Evolutionary conservation across 495 filamentous ascomycete genomes (phyloP).

Genomic region (Xylaria grammica): DNA sequence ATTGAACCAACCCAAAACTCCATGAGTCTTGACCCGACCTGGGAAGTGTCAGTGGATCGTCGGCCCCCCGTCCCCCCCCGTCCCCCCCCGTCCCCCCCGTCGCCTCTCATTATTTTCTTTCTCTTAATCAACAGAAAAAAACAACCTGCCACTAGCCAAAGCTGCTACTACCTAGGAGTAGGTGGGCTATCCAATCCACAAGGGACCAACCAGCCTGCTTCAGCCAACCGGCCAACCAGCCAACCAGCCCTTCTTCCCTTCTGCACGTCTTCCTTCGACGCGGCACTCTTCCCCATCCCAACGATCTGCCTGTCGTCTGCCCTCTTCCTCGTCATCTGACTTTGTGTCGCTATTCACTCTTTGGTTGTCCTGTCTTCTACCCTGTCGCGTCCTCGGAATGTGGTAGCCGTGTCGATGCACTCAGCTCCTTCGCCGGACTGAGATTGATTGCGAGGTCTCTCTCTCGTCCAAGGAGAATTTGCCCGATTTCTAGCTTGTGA

Average conservation of each 20-base stretch:
- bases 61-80: no score
- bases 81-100: no score
- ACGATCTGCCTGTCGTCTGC: conserved; percentile 8
- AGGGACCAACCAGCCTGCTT: conserved; percentile 21
- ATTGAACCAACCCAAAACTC: background rate
- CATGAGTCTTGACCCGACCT: conserved; percentile 15
- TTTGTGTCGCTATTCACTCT: conserved; percentile 3
- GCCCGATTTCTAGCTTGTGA: background rate
- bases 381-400: conserved; percentile 48
- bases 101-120: conserved; percentile 41
- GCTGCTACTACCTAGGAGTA: background rate
- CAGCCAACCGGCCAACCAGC: no score
- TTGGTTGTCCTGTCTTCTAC: conserved; percentile 24
- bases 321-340: conserved; percentile 13
- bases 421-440: conserved; percentile 62
- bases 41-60: conserved; percentile 35
- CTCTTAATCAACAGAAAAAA: conserved; percentile 30
- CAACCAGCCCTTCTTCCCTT: conserved; percentile 22
- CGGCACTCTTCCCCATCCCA: conserved; percentile 15
- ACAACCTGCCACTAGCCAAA: conserved; percentile 10
- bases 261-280: conserved; percentile 8
- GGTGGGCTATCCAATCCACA: conserved; percentile 35
- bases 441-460: conserved; percentile 41
- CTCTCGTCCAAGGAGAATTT: conserved; percentile 23
- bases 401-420: conserved; percentile 54